Evolutionary conservation across 768 basidiomycete genomes (phyloP).

Genomic region (Phaeotremella skinneri): DNA sequence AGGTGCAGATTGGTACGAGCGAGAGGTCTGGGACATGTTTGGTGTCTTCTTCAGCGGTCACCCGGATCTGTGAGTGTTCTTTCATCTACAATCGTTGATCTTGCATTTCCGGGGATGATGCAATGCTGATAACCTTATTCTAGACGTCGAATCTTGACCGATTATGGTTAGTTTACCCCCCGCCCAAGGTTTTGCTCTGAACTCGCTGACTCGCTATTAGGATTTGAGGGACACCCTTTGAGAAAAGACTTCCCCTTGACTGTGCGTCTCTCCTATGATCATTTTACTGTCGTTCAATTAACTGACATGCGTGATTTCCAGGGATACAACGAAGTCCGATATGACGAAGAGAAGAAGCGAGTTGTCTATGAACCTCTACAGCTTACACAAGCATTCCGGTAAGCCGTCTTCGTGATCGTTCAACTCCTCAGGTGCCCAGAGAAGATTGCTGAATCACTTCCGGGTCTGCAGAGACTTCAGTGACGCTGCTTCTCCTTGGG

Average conservation of each 20-base stretch:
- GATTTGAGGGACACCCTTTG: constrained; percentile 94
- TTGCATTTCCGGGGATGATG: neutral
- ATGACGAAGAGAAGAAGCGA: constrained; percentile 95
- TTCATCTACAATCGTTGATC: neutral
- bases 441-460: neutral
- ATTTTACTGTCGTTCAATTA: neutral
- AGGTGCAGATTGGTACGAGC: constrained; percentile 98
- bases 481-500: constrained; percentile 81
- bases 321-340: constrained; percentile 98
- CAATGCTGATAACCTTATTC: constrained; percentile 1
- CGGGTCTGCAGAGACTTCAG: constrained; percentile 74
- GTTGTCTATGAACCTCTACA: constrained; percentile 97
- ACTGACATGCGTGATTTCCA: constrained; percentile 46
- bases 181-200: neutral
- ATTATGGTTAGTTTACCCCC: constrained; percentile 67
- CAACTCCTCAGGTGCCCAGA: no score
- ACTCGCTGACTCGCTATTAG: constrained; percentile 51
- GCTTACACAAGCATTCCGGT: constrained; percentile 97
- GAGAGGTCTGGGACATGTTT: constrained; percentile 96
- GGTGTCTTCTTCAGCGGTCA: constrained; percentile 96
- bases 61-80: constrained; percentile 78
- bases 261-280: constrained; percentile 55
- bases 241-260: constrained; percentile 98
- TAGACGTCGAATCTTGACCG: constrained; percentile 93
- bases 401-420: constrained; percentile 30